These are phyloP conservation scores for Microcera coccophila DNA, from an alignment of 2,329 filamentous ascomycete genomes.

Conservation along the genomic window DNA sequence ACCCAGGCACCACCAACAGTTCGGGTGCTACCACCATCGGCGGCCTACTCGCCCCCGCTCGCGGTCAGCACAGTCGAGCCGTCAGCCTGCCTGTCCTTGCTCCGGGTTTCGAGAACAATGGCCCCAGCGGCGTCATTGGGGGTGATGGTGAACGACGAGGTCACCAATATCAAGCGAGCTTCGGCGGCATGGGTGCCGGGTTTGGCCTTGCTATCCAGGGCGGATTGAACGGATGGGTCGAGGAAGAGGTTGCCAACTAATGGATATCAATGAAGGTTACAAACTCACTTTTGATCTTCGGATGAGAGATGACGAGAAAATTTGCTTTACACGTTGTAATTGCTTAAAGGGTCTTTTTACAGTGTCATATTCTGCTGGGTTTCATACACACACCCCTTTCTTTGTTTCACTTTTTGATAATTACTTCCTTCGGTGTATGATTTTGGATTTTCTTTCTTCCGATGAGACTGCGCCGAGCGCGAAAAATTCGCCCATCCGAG, in stretches of 20 bases:
- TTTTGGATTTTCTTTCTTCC: constrained; percentile 23
- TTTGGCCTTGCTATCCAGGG: constrained; percentile 62
- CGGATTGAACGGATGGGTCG: constrained; percentile 63
- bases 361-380: constrained; percentile 24
- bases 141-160: constrained; percentile 56
- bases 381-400: constrained; percentile 19
- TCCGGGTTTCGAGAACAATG: constrained; percentile 59
- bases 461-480: constrained; percentile 14
- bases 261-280: constrained; percentile 21
- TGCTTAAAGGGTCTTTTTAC: constrained; percentile 26
- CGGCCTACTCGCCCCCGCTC: constrained; percentile 65
- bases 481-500: too few relatives aligned
- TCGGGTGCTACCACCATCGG: constrained; percentile 67
- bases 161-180: constrained; percentile 64
- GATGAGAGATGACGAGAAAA: constrained; percentile 28
- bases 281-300: constrained; percentile 15
- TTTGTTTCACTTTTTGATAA: constrained; percentile 30
- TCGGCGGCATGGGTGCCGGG: constrained; percentile 55
- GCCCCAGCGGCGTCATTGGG: constrained; percentile 44
- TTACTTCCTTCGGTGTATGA: constrained; percentile 31
- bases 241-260: constrained; percentile 62
- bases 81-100: constrained; percentile 78
- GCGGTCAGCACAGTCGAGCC: constrained; percentile 69
- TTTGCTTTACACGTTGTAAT: constrained; percentile 44
- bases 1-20: constrained; percentile 47